Evolutionary conservation across 768 basidiomycete species (phyloP), one percentile per base, ranked within the genome.

Genomic region (Kwoniella pini): DNA sequence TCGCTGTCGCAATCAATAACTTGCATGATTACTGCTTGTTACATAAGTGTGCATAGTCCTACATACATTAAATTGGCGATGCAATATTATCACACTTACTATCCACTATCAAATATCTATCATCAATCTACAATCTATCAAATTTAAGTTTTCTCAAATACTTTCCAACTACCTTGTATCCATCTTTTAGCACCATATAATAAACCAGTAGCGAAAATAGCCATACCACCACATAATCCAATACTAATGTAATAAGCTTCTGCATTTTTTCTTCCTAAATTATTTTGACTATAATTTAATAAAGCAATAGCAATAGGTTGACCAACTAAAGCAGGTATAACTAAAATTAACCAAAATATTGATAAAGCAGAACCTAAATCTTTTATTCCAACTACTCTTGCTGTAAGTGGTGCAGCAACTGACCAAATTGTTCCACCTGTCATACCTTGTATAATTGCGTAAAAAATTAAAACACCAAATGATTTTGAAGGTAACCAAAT

Each of bases 401-500:
- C 78, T 81, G 45, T 83, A 85, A 69, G 82, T 84, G 62, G 81
- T 80, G 38, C 85, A 82, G 65, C 77, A 87, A 65, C 87, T 86
- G 75, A 87, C 89, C 54, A 88, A 88, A 60, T 79, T 83, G 28
- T 89, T 84, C 65, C 88, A 84, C 22, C 89, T 85, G 88, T 63
- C 49, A 68, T 57, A 26, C 78, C 78, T 56, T 78, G 77, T 10
- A 79, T 57, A 19, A 76, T 40, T 4, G 76, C 74, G 56, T 76
- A 79, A 38, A 78, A 63, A 36, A 66, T 62, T 27, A 79, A 64
- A 5, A 78, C 68, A 30, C 70, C 74, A 43, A 76, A 77, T 36
- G 65, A 71, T 36, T 59, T 45, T 3, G 76, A 69, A 17, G 77
- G 73, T 39, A 79, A 63, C 78, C 78, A 79, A 12, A 78, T 76